Evolutionary conservation across 192 early-diverging fungal genomes (phyloP), one percentile per base, ranked within the genome.

Genomic region (Chytriomyces sp.): DNA sequence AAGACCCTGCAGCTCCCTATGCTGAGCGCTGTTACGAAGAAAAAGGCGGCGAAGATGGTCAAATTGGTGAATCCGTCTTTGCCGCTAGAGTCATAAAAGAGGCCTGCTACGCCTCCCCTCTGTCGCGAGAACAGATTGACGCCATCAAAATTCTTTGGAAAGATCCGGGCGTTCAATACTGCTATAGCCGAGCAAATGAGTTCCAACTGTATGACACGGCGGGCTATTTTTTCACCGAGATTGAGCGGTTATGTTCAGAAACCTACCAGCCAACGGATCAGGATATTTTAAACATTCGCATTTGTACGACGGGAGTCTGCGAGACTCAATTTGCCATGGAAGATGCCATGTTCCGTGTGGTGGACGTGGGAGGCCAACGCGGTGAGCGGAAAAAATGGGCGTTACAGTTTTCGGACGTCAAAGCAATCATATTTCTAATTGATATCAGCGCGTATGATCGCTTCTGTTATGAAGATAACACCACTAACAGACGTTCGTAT

Each of bases 361-460:
- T 94, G 79, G 96, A 98, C 82, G 96, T 98, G 38, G 96, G 96
- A 73, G 96, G 96, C 34, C 96, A 98, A 85, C 90, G 96, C 34
- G 93, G 93, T 44, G 95, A 98, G 84, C 88, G 96, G 74, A n/a
- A n/a, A n/a, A n/a, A n/a, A n/a, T n/a, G n/a, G n/a, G n/a, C n/a
- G n/a, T n/a, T n/a, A n/a, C n/a, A 94, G 72, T 98, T 98, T 71
- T 95, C 96, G 73, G 92, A 95, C 73, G 95, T 96, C 17, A 94
- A 92, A 1, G 92, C 93, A 6, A 94, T 98, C 68, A 85, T 98
- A 32, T 98, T 96, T 81, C 78, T 98, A 72, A 94, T 96, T 25
- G 96, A 94, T 28, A 95, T 96, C 61, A 89, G 87, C 39, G 93
- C 95, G 82, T 98, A 95, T 70, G 95, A 98, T 81, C 96, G 96